A percentile compares a stretch with the other conserved stretches of the same genome.
phyloP scores from a whole-genome alignment of 441 rosid genomes.

The Eutrema salsugineum region DNA sequence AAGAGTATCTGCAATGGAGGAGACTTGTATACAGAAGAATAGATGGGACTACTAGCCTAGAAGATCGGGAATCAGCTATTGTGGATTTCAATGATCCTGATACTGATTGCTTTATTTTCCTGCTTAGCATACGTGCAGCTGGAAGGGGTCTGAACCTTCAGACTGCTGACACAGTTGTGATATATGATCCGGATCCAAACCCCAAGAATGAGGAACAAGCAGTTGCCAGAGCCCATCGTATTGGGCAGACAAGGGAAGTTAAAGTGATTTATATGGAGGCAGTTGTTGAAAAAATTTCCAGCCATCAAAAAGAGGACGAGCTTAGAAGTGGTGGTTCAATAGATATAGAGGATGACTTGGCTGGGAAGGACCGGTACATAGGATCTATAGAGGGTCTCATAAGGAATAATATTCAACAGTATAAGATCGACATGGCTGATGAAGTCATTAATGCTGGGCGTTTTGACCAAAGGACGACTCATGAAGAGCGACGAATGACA shows the following conservation, averaged over 20 bases:
- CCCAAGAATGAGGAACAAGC: constrained; percentile 99
- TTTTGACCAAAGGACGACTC: constrained; percentile 99
- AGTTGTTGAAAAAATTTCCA: constrained; percentile 87
- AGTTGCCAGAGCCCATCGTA: constrained; percentile 99
- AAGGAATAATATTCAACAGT: constrained; percentile 98
- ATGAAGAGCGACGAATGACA: constrained; percentile 98
- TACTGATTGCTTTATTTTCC: constrained; percentile 93
- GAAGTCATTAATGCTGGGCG: constrained; percentile 99
- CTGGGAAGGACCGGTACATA: constrained; percentile 96
- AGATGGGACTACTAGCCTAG: constrained; percentile 99
- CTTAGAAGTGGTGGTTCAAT: constrained; percentile 75
- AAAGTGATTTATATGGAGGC: constrained; percentile 99
- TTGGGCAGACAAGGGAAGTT: constrained; percentile 97
- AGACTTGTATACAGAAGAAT: constrained; percentile 89
- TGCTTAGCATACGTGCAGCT: constrained; percentile 99
- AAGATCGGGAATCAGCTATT: constrained; percentile 99
- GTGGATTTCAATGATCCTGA: constrained; percentile 89
- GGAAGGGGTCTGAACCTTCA: constrained; percentile 99
- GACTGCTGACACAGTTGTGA: constrained; percentile 96
- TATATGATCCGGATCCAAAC: constrained; percentile 99
- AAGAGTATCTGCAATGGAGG: constrained; percentile 98
- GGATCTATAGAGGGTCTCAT: constrained; percentile 99
- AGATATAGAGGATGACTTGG: constrained; percentile 97
- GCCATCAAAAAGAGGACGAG: constrained; percentile 98
- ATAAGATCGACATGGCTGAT: constrained; percentile 99